Conservation (phyloP, 2,329 filamentous ascomycete species). For the Paradendryphiella salina region DNA sequence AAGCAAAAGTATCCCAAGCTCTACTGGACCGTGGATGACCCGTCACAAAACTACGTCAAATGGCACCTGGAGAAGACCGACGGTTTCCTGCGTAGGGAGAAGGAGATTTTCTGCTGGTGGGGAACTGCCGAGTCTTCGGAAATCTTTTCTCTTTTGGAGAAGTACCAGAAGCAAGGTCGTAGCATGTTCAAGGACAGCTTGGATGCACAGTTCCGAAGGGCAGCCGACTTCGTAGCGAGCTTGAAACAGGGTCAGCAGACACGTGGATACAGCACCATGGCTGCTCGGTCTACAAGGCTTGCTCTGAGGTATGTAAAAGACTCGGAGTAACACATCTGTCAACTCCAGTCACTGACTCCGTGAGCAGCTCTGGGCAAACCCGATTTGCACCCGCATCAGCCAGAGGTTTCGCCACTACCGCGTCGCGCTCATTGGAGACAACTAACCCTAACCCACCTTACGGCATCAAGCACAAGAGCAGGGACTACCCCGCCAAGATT, state of each 20-base stretch:
- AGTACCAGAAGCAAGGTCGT: constrained; percentile 80
- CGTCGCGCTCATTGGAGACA: constrained; percentile 46
- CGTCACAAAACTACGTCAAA: constrained; percentile 86
- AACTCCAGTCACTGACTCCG: not conserved
- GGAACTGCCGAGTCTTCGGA: constrained; percentile 81
- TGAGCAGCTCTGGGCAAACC: constrained; percentile 8
- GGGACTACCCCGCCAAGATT: constrained; percentile 74
- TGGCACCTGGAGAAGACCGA: constrained; percentile 99
- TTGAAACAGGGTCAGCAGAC: constrained; percentile 64
- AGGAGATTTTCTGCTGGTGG: constrained; percentile 96
- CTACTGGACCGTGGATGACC: constrained; percentile 94
- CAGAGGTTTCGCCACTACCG: constrained; percentile 61
- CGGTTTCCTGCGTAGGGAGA: constrained; percentile 81
- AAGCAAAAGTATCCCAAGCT: constrained; percentile 92
- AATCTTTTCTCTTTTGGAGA: constrained; percentile 78
- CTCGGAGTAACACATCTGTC: not conserved
- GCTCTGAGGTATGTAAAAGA: constrained; percentile 19
- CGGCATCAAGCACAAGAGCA: constrained; percentile 84
- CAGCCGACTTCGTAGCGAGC: constrained; percentile 69
- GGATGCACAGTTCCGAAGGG: constrained; percentile 79
- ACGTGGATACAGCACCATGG: constrained; percentile 63
- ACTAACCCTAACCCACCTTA: constrained; percentile 90
- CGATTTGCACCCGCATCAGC: constrained; percentile 43
- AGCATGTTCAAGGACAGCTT: constrained; percentile 90
- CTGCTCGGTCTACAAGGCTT: constrained; percentile 38